A percentile compares a stretch with the other conserved stretches of the same genome.
Conservation (phyloP, 1,139 yeast genomes). For the Meyerozyma guilliermondii region DNA sequence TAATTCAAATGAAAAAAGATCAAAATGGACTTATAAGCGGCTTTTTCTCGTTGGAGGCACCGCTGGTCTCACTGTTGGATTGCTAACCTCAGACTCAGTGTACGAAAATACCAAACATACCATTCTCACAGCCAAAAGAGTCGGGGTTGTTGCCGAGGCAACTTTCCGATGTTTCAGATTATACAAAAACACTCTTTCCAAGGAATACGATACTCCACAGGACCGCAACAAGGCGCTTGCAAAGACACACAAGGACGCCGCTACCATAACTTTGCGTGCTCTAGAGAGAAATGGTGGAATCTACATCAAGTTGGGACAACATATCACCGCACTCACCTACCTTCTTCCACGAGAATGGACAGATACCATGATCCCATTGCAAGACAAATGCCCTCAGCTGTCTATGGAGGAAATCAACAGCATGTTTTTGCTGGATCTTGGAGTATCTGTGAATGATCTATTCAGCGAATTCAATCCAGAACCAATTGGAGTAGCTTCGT, state of each 20-base stretch:
- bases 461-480: conserved; percentile 62
- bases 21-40: not conserved
- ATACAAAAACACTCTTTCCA: conserved; percentile 55
- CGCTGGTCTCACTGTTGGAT: conserved; percentile 24
- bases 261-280: conserved; percentile 72
- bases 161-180: conserved; percentile 57
- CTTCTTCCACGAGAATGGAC: conserved; percentile 94
- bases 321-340: conserved; percentile 86
- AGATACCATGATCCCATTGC: conserved; percentile 85
- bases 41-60: conserved; percentile 16
- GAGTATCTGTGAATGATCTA: conserved; percentile 52
- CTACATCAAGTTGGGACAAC: conserved; percentile 92
- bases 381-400: conserved; percentile 84
- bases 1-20: not conserved
- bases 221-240: conserved; percentile 52
- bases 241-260: conserved; percentile 65
- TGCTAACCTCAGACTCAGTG: conserved; percentile 11
- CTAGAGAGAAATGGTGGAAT: conserved; percentile 86
- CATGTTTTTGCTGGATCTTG: conserved; percentile 67
- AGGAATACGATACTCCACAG: conserved; percentile 40
- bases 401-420: conserved; percentile 60
- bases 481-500: conserved; percentile 93
- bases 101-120: conserved; percentile 23
- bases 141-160: conserved; percentile 60
- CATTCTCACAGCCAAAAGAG: conserved; percentile 46